A percentile compares a stretch with the other conserved stretches of the same genome.
Conservation (phyloP, 2,329 filamentous ascomycete species). For the Fusarium temperatum region DNA sequence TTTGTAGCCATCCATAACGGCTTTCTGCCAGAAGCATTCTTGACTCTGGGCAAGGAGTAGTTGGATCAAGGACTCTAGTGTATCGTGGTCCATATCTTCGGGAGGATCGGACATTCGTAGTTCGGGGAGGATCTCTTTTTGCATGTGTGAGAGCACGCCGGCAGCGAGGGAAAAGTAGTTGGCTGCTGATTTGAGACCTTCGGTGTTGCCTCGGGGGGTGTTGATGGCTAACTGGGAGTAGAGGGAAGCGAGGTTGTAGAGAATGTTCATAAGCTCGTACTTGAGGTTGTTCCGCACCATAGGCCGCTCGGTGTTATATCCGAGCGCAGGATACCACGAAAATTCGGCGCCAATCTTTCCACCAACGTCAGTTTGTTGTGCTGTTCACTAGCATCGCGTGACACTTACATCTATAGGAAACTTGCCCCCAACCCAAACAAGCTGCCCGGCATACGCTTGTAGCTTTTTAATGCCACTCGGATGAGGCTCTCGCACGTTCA, state of each 20-base stretch:
- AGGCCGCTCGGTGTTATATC: slow-evolving; percentile 84
- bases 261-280: slow-evolving; percentile 89
- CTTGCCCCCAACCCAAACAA: slow-evolving; percentile 93
- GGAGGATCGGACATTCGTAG: slow-evolving; percentile 82
- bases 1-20: slow-evolving; percentile 92
- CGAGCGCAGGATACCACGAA: slow-evolving; percentile 92
- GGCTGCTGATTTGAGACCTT: slow-evolving; percentile 87
- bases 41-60: slow-evolving; percentile 92
- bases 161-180: slow-evolving; percentile 91
- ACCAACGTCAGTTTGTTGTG: neutral
- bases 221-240: slow-evolving; percentile 92
- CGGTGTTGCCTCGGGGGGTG: slow-evolving; percentile 78
- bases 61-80: slow-evolving; percentile 82
- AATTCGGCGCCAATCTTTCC: slow-evolving; percentile 92
- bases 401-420: slow-evolving; percentile 86
- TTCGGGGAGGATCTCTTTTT: slow-evolving; percentile 80
- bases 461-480: slow-evolving; percentile 86
- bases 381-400: neutral
- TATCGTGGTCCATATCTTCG: slow-evolving; percentile 94
- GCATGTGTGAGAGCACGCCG: slow-evolving; percentile 82
- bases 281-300: slow-evolving; percentile 72
- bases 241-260: slow-evolving; percentile 92
- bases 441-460: slow-evolving; percentile 89
- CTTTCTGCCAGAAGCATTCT: slow-evolving; percentile 98
- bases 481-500: slow-evolving; percentile 89